Conservation (phyloP, 2,329 filamentous ascomycete genomes). For the Colletotrichum sansevieriae region DNA sequence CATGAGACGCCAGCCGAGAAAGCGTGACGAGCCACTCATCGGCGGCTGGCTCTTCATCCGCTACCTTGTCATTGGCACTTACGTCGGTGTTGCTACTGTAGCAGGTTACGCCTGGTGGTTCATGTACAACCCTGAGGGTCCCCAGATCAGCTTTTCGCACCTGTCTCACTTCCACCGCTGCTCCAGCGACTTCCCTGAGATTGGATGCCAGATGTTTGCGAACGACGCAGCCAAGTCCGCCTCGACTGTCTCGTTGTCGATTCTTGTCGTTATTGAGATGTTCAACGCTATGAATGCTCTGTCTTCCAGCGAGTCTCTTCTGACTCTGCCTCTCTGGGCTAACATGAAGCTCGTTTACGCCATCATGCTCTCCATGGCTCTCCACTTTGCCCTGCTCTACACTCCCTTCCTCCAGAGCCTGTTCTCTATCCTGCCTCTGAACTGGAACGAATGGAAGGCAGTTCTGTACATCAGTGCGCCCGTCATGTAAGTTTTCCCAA, state of each 20-base stretch:
- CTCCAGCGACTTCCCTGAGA: slow-evolving; percentile 84
- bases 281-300: slow-evolving; percentile 99
- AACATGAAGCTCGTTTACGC: slow-evolving; percentile 99
- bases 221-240: slow-evolving; percentile 89
- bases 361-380: slow-evolving; percentile 89
- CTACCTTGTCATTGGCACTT: slow-evolving; percentile 95
- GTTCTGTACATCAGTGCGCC: slow-evolving; percentile 90
- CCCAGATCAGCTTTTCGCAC: slow-evolving; percentile 91
- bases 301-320: slow-evolving; percentile 91
- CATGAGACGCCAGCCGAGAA: slow-evolving; percentile 92
- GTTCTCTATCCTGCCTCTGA: slow-evolving; percentile 91
- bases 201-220: slow-evolving; percentile 92
- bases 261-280: slow-evolving; percentile 98
- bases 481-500: slow-evolving; percentile 79
- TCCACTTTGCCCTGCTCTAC: slow-evolving; percentile 96
- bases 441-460: slow-evolving; percentile 91
- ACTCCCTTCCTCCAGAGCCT: slow-evolving; percentile 87
- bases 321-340: slow-evolving; percentile 95
- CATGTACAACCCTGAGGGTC: slow-evolving; percentile 92
- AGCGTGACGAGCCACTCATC: slow-evolving; percentile 92
- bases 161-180: slow-evolving; percentile 95
- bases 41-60: slow-evolving; percentile 97
- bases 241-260: slow-evolving; percentile 92
- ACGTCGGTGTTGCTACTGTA: slow-evolving; percentile 94
- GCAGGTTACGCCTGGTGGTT: slow-evolving; percentile 99